Evolutionary conservation across 1,284 basidiomycete species (phyloP).

Genomic region (Sanghuangporus sanghuang): DNA sequence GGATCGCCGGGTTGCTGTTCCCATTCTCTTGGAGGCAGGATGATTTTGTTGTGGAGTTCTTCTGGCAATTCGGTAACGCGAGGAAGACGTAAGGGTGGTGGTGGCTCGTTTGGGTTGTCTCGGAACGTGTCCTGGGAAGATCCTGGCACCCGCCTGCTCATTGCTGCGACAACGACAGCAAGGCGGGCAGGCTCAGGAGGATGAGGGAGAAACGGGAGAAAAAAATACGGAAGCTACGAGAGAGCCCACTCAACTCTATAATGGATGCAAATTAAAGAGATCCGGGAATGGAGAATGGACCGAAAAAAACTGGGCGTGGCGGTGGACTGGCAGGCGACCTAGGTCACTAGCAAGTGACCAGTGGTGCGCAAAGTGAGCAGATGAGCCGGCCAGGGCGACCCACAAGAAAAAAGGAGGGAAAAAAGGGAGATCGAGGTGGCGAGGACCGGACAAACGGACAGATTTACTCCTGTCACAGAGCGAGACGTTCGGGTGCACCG

Average conservation of each 20-base stretch:
- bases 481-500: slow-evolving; percentile 9
- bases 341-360: slow-evolving; percentile 6
- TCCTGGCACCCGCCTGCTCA: slow-evolving; percentile 7
- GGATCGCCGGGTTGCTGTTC: not conserved
- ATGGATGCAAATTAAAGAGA: slow-evolving; percentile 12
- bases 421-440: slow-evolving; percentile 12
- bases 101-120: not conserved
- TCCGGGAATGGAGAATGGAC: slow-evolving; percentile 1
- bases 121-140: slow-evolving; percentile 1
- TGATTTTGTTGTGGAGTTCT: not conserved
- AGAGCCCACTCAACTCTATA: not conserved
- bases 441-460: slow-evolving; percentile 4
- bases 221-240: slow-evolving; percentile 11
- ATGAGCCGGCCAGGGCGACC: not conserved
- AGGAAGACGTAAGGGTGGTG: not conserved
- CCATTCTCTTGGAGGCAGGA: not conserved
- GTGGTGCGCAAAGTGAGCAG: not conserved
- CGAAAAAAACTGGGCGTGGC: slow-evolving; percentile 11
- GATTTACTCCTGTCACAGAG: slow-evolving; percentile 7
- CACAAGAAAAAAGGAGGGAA: not conserved
- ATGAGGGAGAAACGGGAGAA: not conserved
- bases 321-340: slow-evolving; percentile 6
- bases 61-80: slow-evolving; percentile 7
- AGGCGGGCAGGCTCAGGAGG: not conserved
- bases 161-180: not conserved